Evolutionary conservation across 148 eudicot genomes (phyloP).

Genomic region (Chenopodium quinoa): DNA sequence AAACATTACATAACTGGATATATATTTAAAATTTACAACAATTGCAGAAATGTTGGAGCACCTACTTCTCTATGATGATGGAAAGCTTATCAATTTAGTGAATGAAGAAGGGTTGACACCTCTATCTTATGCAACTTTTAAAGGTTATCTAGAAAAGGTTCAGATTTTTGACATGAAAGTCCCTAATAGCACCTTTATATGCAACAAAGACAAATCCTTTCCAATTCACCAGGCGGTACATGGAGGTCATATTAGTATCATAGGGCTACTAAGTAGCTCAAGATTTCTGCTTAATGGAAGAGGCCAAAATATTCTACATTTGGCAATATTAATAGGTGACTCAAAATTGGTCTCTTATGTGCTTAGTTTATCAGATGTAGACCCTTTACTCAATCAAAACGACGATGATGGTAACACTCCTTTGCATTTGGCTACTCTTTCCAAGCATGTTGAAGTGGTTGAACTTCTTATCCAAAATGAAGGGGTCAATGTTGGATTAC

Average conservation of each 20-base stretch:
- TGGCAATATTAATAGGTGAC: neutral
- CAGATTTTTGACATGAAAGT: neutral
- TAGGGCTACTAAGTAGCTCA: neutral
- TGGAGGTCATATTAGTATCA: neutral
- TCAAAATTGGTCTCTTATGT: neutral
- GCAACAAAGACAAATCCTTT: neutral
- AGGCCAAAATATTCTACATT: constrained; percentile 2
- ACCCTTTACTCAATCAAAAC: neutral
- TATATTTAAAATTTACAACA: too few species aligned
- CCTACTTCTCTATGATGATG: neutral
- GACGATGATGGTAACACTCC: neutral
- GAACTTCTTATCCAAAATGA: neutral
- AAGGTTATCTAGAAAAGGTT: neutral
- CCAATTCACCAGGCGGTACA: neutral
- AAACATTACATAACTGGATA: too few species aligned
- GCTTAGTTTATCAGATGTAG: neutral
- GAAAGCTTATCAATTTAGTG: too few species aligned
- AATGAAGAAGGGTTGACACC: neutral
- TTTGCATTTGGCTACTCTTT: neutral
- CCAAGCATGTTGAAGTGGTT: neutral
- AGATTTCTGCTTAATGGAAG: neutral
- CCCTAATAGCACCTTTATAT: neutral
- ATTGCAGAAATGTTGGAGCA: neutral
- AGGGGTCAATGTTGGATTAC: too few species aligned
- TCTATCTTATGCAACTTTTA: neutral